Conservation (phyloP, 495 filamentous ascomycete species). For the Daldinia vernicosa region DNA sequence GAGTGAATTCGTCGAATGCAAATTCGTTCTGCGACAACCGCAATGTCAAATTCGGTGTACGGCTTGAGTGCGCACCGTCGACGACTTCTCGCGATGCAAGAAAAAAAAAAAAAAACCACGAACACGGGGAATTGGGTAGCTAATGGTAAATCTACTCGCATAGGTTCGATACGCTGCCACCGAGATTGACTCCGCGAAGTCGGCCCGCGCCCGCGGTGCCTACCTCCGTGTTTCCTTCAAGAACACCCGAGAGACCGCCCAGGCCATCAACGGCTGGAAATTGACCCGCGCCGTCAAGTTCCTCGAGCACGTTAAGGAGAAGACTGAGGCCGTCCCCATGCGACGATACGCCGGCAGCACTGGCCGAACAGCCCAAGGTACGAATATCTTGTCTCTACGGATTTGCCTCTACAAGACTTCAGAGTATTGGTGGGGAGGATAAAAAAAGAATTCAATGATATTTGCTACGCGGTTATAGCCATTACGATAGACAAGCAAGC, state of each 20-base stretch:
- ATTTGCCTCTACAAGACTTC: neutral
- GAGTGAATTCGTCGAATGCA: neutral
- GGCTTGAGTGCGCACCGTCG: conserved; percentile 8
- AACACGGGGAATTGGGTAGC: conserved; percentile 19
- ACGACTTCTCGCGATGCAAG: conserved; percentile 1
- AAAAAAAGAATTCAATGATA: neutral
- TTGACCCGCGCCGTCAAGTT: conserved; percentile 90
- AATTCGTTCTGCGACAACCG: conserved; percentile 1
- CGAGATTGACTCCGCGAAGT: conserved; percentile 87
- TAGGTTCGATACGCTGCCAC: conserved; percentile 98
- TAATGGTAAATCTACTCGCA: conserved; percentile 49
- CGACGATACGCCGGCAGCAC: conserved; percentile 93
- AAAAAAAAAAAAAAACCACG: neutral
- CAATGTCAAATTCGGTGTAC: neutral
- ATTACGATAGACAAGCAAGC: conserved; percentile 15
- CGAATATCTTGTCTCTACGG: conserved; percentile 50
- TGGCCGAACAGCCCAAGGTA: conserved; percentile 95
- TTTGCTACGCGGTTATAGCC: neutral
- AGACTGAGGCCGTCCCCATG: conserved; percentile 97
- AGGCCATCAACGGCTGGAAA: conserved; percentile 99
- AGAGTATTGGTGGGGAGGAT: neutral
- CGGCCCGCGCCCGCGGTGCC: conserved; percentile 94
- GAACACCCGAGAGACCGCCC: conserved; percentile 99
- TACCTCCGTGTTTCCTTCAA: conserved; percentile 99
- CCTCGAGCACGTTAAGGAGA: conserved; percentile 94